Evolutionary conservation across 78 protist genomes (phyloP).

Genomic region (Bodo saltans): DNA sequence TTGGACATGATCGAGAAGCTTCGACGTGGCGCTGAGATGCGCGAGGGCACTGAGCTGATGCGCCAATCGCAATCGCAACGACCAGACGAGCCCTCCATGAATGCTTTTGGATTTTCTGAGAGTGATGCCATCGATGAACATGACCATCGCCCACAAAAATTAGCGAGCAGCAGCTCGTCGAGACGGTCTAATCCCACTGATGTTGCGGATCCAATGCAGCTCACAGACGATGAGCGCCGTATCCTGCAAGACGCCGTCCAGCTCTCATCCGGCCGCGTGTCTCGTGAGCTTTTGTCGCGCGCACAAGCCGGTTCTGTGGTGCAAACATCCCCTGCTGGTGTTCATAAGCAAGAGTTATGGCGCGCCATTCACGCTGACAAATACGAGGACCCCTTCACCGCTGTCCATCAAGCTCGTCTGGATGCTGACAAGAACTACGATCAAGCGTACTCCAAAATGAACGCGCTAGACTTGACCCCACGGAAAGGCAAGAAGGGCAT

Average conservation of each 20-base stretch:
- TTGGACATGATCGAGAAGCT: neutral
- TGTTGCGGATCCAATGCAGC: too few species aligned
- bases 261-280: neutral
- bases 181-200: too few species aligned
- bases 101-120: too few species aligned
- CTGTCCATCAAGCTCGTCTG: neutral
- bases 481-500: too few species aligned
- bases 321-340: neutral
- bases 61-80: neutral
- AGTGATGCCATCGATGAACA: too few species aligned
- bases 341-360: neutral
- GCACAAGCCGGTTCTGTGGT: too few species aligned
- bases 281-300: too few species aligned
- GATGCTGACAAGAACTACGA: neutral
- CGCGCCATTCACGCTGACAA: neutral
- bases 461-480: neutral
- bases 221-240: too few species aligned
- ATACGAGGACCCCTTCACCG: neutral
- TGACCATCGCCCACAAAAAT: too few species aligned
- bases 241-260: neutral
- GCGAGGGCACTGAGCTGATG: neutral
- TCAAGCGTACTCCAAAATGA: neutral
- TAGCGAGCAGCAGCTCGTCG: too few species aligned
- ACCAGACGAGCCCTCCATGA: neutral
- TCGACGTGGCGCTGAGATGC: neutral